Evolutionary conservation across 345 rosid species (phyloP).

Genomic region (Nephelium lappaceum): DNA sequence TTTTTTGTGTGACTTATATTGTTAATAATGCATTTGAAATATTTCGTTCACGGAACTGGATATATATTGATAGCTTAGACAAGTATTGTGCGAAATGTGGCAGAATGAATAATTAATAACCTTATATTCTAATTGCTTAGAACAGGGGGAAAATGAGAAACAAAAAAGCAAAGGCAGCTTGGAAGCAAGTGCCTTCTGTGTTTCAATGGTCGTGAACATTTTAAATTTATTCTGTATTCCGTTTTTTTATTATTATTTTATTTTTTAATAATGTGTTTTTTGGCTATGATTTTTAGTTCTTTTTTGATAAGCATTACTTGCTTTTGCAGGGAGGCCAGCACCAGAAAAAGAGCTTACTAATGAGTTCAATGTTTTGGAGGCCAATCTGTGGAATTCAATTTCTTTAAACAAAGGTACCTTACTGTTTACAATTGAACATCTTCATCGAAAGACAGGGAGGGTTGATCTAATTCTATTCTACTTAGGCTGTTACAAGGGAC

Average conservation of each 20-base stretch:
- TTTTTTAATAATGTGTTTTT: neutral
- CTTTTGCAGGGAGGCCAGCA: constrained; percentile 79
- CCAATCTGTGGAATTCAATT: constrained; percentile 87
- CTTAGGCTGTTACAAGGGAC: constrained; percentile 91
- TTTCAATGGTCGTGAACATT: neutral
- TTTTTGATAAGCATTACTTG: constrained; percentile 8
- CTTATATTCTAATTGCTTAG: neutral
- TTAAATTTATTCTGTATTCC: neutral
- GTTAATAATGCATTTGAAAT: no score
- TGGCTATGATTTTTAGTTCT: neutral
- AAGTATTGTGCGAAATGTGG: neutral
- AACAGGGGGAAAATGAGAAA: neutral
- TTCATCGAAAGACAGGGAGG: constrained; percentile 10
- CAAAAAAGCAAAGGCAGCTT: neutral
- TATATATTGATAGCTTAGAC: neutral
- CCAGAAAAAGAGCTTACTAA: constrained; percentile 84
- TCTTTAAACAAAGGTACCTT: constrained; percentile 79
- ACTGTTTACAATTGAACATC: neutral
- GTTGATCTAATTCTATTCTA: constrained; percentile 17
- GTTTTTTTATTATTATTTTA: neutral
- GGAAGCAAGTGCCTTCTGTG: neutral
- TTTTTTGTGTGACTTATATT: neutral
- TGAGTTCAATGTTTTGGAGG: constrained; percentile 85
- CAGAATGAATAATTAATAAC: neutral
- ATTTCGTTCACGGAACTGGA: neutral